A percentile compares a stretch with the other conserved stretches of the same genome.
phyloP scores from a whole-genome alignment of 1,284 basidiomycete species.

The Psilocybe mexicana region DNA sequence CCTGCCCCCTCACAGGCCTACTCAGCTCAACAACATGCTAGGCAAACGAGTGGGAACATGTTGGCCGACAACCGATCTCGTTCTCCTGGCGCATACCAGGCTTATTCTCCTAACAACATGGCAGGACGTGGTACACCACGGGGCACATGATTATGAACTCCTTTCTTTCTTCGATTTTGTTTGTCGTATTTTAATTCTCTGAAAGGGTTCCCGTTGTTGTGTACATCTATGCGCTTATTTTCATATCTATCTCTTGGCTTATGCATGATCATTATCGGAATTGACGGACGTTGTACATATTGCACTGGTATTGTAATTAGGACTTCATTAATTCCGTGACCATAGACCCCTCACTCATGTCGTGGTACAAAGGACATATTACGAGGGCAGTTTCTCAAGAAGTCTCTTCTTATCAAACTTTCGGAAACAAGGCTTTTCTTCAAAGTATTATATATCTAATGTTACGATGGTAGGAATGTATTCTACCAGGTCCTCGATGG shows the following conservation, averaged over 20 bases:
- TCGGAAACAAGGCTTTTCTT: too few species aligned
- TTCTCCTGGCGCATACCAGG: constrained; percentile 10
- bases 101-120: constrained; percentile 30
- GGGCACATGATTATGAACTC: constrained; percentile 23
- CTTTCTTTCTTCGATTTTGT: background rate
- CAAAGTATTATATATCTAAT: background rate
- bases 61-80: constrained; percentile 2
- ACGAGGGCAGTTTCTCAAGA: background rate
- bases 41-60: constrained; percentile 22
- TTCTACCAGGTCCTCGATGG: constrained; percentile 10
- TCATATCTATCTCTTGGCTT: background rate
- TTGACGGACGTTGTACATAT: constrained; percentile 19
- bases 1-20: constrained; percentile 22
- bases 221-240: background rate
- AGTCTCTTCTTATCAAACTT: too few species aligned
- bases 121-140: constrained; percentile 45
- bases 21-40: constrained; percentile 18
- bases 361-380: background rate
- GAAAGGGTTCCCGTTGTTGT: background rate
- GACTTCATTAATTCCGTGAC: constrained; percentile 14
- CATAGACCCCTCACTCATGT: constrained; percentile 7
- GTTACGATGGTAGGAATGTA: constrained; percentile 11
- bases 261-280: background rate
- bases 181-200: constrained; percentile 3
- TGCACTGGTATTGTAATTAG: constrained; percentile 27